phyloP scores from a whole-genome alignment of 2,329 filamentous ascomycete genomes.

The Trichoderma gracile region DNA sequence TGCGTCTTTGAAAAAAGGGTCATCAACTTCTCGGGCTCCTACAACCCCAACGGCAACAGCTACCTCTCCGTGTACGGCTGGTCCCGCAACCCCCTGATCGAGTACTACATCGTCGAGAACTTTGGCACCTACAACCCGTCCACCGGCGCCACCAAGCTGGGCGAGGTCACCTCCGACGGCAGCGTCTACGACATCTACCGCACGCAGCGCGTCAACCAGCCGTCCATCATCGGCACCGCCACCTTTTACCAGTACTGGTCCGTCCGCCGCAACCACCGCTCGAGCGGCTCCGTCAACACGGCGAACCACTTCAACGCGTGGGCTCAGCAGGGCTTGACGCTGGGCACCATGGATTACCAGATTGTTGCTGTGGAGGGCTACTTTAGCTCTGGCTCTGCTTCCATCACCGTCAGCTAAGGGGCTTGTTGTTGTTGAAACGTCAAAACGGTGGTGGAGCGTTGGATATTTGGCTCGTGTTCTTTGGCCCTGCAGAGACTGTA shows the following conservation, averaged over 20 bases:
- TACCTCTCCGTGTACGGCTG: slow-evolving; percentile 22
- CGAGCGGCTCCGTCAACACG: slow-evolving; percentile 22
- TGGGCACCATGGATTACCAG: slow-evolving; percentile 20
- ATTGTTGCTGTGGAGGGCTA: slow-evolving; percentile 18
- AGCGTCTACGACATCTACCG: slow-evolving; percentile 23
- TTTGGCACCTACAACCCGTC: slow-evolving; percentile 23
- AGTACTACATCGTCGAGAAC: slow-evolving; percentile 24
- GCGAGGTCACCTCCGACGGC: slow-evolving; percentile 18
- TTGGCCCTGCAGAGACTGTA: background rate
- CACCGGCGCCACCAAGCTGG: slow-evolving; percentile 20
- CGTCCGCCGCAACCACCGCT: slow-evolving; percentile 19
- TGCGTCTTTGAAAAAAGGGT: background rate
- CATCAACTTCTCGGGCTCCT: slow-evolving; percentile 19
- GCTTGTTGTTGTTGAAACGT: background rate
- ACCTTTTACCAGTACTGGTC: slow-evolving; percentile 25
- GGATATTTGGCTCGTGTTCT: background rate
- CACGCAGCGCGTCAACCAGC: slow-evolving; percentile 22
- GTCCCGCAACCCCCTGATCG: slow-evolving; percentile 20
- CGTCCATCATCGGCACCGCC: slow-evolving; percentile 19
- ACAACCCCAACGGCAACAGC: slow-evolving; percentile 23
- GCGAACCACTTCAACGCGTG: slow-evolving; percentile 21
- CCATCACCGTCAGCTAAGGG: slow-evolving; percentile 16
- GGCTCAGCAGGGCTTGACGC: background rate
- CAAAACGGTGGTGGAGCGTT: background rate
- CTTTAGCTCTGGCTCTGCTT: slow-evolving; percentile 16